Conservation (phyloP, 2,329 filamentous ascomycete species). For the Fusarium sp. region DNA sequence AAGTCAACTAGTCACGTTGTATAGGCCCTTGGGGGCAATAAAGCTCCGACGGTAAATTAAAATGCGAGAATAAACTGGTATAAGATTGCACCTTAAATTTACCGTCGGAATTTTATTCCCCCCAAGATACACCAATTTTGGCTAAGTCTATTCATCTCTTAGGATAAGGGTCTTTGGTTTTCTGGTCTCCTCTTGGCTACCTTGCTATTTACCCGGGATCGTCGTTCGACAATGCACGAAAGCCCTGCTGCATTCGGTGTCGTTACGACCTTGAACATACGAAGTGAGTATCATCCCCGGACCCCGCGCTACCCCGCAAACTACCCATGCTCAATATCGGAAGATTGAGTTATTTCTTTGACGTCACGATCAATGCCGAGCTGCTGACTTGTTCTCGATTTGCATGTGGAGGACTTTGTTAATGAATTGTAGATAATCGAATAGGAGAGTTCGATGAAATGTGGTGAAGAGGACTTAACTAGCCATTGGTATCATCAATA, state of each 20-base stretch:
- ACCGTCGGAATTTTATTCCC: no score
- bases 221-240: not conserved
- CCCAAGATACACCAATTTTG: no score
- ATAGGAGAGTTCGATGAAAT: rapidly evolving
- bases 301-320: constrained; percentile 14
- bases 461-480: no score
- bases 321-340: not conserved
- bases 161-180: not conserved
- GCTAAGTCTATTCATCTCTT: not conserved
- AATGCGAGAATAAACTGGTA: not conserved
- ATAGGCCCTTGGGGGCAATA: not conserved
- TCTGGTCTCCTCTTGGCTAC: not conserved
- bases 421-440: no score
- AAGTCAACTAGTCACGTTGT: not conserved
- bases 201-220: not conserved
- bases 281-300: not conserved
- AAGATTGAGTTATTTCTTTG: not conserved
- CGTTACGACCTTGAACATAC: not conserved
- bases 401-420: not conserved
- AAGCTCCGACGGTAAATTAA: not conserved
- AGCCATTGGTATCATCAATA: no score
- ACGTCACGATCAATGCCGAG: not conserved
- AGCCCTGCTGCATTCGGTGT: not conserved
- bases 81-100: not conserved
- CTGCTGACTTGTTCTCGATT: no score